Evolutionary conservation across 2,329 filamentous ascomycete species (phyloP).

Genomic region (Trichoderma pleuroti): DNA sequence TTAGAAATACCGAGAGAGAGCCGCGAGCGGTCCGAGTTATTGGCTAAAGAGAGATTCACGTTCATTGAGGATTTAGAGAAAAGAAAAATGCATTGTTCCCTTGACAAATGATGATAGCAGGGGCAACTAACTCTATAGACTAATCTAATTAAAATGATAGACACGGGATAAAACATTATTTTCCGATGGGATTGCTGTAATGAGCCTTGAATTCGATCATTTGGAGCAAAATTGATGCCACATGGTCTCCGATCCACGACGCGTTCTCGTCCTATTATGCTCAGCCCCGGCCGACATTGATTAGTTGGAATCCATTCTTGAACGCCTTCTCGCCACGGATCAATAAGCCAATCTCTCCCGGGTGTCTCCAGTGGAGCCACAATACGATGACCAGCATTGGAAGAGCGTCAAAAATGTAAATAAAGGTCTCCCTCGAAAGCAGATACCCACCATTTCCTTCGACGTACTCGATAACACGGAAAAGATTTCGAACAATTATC

Average conservation of each 20-base stretch:
- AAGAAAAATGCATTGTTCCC: background rate
- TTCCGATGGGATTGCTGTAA: background rate
- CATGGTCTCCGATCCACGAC: background rate
- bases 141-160: background rate
- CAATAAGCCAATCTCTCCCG: conserved; percentile 42
- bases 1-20: background rate
- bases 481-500: conserved; percentile 44
- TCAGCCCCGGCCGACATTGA: background rate
- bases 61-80: background rate
- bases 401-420: conserved; percentile 42
- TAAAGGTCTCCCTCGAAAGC: conserved; percentile 38
- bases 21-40: background rate
- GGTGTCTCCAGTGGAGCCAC: conserved; percentile 25
- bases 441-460: conserved; percentile 40
- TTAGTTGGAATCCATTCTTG: background rate
- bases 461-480: conserved; percentile 47
- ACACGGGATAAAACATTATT: background rate
- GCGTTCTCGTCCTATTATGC: background rate
- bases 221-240: background rate
- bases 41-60: background rate
- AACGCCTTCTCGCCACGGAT: background rate
- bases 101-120: background rate
- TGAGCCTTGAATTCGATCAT: background rate
- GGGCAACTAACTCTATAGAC: background rate
- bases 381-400: conserved; percentile 26